Percentiles rank a stretch among this genome's conserved stretches.
Evolutionary conservation across 108 stramenopile genomes (phyloP).

Genomic region (Nitzschia sp.): DNA sequence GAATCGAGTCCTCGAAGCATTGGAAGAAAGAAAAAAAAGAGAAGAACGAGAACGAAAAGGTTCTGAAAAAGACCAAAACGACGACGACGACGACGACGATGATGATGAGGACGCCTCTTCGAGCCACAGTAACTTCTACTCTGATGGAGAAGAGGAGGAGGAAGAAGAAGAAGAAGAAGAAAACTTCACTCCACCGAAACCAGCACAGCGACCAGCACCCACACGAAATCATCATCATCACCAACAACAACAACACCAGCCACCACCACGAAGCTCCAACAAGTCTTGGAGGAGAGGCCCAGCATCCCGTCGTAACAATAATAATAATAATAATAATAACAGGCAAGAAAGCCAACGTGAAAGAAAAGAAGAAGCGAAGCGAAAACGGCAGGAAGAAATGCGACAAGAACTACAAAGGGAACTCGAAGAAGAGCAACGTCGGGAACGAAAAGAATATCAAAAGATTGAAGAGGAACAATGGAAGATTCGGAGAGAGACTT

Average conservation of each 20-base stretch:
- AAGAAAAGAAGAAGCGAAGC: neutral
- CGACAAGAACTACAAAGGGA: constrained; percentile 1
- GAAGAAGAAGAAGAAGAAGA: neutral
- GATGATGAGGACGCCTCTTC: neutral
- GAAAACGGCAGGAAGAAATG: neutral
- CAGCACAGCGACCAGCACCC: neutral
- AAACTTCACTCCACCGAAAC: neutral
- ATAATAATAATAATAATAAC: neutral
- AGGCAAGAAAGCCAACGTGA: neutral
- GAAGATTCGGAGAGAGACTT: neutral
- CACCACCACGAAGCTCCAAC: too few relatives aligned
- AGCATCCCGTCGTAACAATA: too few relatives aligned
- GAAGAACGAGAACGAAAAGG: too few relatives aligned
- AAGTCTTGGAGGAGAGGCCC: too few relatives aligned
- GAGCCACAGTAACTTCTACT: neutral
- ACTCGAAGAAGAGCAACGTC: neutral
- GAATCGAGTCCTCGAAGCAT: neutral
- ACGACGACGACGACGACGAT: neutral
- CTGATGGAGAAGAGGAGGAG: neutral
- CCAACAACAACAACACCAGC: too few relatives aligned
- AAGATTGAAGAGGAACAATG: neutral
- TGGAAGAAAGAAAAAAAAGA: neutral
- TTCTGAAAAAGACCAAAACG: neutral
- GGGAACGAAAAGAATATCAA: neutral
- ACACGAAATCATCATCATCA: neutral